phyloP scores from a whole-genome alignment of 495 filamentous ascomycete species.

The Oleoguttula mirabilis region DNA sequence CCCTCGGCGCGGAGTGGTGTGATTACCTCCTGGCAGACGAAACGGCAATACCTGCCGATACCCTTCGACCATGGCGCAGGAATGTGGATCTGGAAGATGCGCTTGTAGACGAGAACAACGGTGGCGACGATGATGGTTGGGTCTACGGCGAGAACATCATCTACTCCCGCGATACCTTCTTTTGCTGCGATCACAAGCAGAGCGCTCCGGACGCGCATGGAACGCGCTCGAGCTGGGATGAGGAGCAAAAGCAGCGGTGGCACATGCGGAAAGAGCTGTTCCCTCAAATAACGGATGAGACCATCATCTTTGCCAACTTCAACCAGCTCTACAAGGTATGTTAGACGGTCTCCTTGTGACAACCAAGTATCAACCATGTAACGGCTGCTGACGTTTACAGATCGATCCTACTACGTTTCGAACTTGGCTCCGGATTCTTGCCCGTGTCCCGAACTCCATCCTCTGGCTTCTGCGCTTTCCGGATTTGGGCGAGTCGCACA shows the following conservation, averaged over 20 bases:
- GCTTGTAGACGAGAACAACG: slow-evolving; percentile 54
- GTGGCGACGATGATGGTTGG: slow-evolving; percentile 59
- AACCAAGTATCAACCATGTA: no score
- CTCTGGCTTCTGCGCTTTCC: slow-evolving; percentile 96
- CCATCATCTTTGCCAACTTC: slow-evolving; percentile 92
- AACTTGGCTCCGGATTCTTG: slow-evolving; percentile 87
- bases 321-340: slow-evolving; percentile 97
- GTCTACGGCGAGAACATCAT: slow-evolving; percentile 96
- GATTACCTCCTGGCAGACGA: slow-evolving; percentile 91
- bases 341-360: no score
- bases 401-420: slow-evolving; percentile 97
- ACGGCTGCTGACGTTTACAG: slow-evolving; percentile 43
- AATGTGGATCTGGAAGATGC: slow-evolving; percentile 65
- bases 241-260: slow-evolving; percentile 78
- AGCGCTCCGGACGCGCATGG: slow-evolving; percentile 66
- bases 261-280: slow-evolving; percentile 92
- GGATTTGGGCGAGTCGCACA: slow-evolving; percentile 77
- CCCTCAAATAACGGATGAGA: slow-evolving; percentile 67
- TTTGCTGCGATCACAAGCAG: slow-evolving; percentile 95
- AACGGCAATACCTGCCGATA: slow-evolving; percentile 71
- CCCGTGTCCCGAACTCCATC: slow-evolving; percentile 73
- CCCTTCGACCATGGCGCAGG: slow-evolving; percentile 62
- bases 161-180: slow-evolving; percentile 90
- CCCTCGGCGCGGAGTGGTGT: slow-evolving; percentile 95
- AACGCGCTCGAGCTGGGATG: slow-evolving; percentile 59